Evolutionary conservation across 768 basidiomycete genomes (phyloP), one percentile per base, ranked within the genome.

Genomic region (Tricholoma saponaceum): DNA sequence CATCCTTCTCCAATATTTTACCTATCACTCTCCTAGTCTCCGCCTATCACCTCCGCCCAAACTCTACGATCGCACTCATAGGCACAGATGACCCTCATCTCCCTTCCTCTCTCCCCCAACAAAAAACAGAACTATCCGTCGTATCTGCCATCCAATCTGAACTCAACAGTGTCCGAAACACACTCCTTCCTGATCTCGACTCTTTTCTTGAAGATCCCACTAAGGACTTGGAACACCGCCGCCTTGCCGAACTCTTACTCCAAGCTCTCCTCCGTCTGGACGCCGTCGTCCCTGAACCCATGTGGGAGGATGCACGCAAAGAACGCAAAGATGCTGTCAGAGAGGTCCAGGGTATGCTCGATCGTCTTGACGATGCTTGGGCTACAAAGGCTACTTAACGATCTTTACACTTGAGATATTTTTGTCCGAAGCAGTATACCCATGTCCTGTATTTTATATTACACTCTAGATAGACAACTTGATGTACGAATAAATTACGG

Each of bases 181-280:
- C 76, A 30, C 81, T 92, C 51, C 69, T 76, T 0, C 84, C 86
- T 0, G 74, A 77, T 35, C 78, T 92, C 57, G 79, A 84, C 13
- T 63, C 71, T 35, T 89, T 92, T 63, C 74, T 88, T 52, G 64
- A 53, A 51, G 63, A 59, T 28, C 60, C 69, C 13, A 56, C 60
- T 13, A 53, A 67, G 13, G 62, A 70, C 12, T 76, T 74, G 57
- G 79, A 82, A 57, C 78, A 78, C 57, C 58, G 69, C n/a, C 76
- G 90, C 16, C 74, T 98, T 52, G 85, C 82, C 23, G 96, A 98
- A 72, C 72, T 92, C 56, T 79, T 98, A 23, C 79, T 97, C 23
- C 95, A 97, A 68, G 80, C 85, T n/a, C 77, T 98, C 25, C 80
- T 98, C 18, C 84, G 90, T 51, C 76, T 98, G 32, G 96, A 98